phyloP scores from a whole-genome alignment of 1,284 basidiomycete genomes.

The Inonotus hispidus region DNA sequence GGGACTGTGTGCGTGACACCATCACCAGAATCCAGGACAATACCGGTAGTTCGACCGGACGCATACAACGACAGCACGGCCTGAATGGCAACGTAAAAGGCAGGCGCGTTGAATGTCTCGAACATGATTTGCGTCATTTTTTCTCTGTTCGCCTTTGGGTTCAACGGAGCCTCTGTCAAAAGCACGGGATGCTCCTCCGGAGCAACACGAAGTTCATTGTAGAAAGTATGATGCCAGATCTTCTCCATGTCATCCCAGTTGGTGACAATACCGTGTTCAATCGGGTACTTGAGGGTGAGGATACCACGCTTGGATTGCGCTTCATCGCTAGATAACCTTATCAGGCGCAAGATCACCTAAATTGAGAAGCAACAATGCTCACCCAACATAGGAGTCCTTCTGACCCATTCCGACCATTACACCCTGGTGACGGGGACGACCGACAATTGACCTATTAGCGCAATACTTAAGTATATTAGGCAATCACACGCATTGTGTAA shows the following conservation, averaged over 20 bases:
- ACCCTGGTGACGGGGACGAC: slow-evolving; percentile 89
- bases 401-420: slow-evolving; percentile 90
- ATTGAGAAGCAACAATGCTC: slow-evolving; percentile 27
- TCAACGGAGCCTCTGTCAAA: slow-evolving; percentile 87
- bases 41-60: slow-evolving; percentile 89
- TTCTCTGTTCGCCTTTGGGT: slow-evolving; percentile 93
- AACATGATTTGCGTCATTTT: slow-evolving; percentile 99
- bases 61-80: slow-evolving; percentile 91
- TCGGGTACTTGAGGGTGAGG: slow-evolving; percentile 85
- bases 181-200: slow-evolving; percentile 92
- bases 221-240: slow-evolving; percentile 93
- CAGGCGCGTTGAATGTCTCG: slow-evolving; percentile 93
- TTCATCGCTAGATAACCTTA: slow-evolving; percentile 59
- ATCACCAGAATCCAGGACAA: slow-evolving; percentile 97
- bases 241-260: slow-evolving; percentile 99
- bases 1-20: slow-evolving; percentile 99
- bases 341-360: background rate
- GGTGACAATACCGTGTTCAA: slow-evolving; percentile 85
- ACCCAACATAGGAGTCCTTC: slow-evolving; percentile 88
- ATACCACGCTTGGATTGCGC: slow-evolving; percentile 97
- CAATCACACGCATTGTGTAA: slow-evolving; percentile 14
- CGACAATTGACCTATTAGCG: slow-evolving; percentile 72
- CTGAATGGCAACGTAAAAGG: slow-evolving; percentile 93
- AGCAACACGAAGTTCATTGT: slow-evolving; percentile 81
- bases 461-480: background rate